Evolutionary conservation across 176 grass and related monocot species (phyloP).

Genomic region (Carex parvula): DNA sequence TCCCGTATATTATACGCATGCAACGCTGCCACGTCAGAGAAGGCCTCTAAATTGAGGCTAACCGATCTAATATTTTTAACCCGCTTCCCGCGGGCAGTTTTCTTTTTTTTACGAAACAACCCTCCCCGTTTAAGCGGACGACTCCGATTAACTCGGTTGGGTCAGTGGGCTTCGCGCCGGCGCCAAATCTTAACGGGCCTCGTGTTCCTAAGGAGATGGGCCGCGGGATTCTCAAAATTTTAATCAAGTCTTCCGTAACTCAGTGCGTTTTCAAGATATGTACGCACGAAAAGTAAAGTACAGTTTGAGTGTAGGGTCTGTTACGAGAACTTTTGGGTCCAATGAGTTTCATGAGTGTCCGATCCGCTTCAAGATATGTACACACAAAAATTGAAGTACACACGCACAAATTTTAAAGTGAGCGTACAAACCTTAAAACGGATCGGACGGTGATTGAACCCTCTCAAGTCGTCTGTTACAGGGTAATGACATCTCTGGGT

Average conservation of each 20-base stretch:
- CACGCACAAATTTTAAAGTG: no score
- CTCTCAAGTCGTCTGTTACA: no score
- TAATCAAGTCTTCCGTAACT: neutral
- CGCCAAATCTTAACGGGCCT: neutral
- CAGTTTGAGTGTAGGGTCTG: no score
- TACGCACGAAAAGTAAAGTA: no score
- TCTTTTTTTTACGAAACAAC: neutral
- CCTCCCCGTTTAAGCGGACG: neutral
- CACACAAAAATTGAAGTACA: no score
- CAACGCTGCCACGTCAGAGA: constrained; percentile 13
- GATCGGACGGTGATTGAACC: no score
- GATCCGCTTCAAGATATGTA: no score
- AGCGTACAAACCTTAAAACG: no score
- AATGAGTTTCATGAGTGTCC: no score
- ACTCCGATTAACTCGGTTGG: constrained; percentile 11
- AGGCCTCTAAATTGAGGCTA: constrained; percentile 13
- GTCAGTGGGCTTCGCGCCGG: constrained; percentile 14
- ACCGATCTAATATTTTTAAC: neutral
- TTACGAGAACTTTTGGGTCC: no score
- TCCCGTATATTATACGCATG: constrained; percentile 31
- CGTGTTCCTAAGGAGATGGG: neutral
- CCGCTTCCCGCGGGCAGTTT: neutral
- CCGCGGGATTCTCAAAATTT: neutral
- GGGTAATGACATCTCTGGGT: no score
- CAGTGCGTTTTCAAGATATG: neutral